Evolutionary conservation across 2,329 filamentous ascomycete genomes (phyloP), one percentile per base, ranked within the genome.

Genomic region (Penicillium psychrosexuale): DNA sequence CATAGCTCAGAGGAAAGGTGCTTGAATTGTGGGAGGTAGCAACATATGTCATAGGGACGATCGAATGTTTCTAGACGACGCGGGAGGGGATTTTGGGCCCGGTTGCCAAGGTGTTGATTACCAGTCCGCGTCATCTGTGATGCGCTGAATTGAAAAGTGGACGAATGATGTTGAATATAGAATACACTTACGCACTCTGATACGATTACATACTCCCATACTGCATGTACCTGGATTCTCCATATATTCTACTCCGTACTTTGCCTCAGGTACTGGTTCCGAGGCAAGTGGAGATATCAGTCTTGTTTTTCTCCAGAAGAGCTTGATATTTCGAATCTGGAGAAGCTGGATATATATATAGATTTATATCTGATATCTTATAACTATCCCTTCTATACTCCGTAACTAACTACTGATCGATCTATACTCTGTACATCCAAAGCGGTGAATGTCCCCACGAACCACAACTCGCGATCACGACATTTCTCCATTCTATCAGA

Each of bases 401-500:
- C 8, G 8, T 40, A 24, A 19, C 19, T 19, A 19, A 19, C 19
- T 2, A 19, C 19, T 19, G 19, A 19, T 19, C 19, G 22, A 24
- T 24, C 22, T 17, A 5, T 19, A 37, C 1, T n/a, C 3, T 2
- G 8, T 37, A n/a, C n/a, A 17, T 17, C 19, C 8, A 39, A 53
- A 65, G 64, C 62, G 66, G 65, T 66, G 57, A 68, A 53, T 48
- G 43, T 33, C 24, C 22, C 30, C 39, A 61, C 69, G 57, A 68
- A 72, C 61, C 64, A 70, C 54, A 62, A 43, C 17, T 27, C 43
- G 63, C 69, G 69, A 74, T 75, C 69, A 73, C 72, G 72, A 74
- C 72, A 75, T 75, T 72, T 73, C 69, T 68, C 70, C 72, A 72
- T 72, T 69, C 60, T 66, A 75, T 74, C 69, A 72, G 68, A 72